Percentiles rank a stretch among this genome's conserved stretches.
These are phyloP conservation scores for Rosa rugosa DNA, from an alignment of 306 rosid species.

Conservation along the genomic window DNA sequence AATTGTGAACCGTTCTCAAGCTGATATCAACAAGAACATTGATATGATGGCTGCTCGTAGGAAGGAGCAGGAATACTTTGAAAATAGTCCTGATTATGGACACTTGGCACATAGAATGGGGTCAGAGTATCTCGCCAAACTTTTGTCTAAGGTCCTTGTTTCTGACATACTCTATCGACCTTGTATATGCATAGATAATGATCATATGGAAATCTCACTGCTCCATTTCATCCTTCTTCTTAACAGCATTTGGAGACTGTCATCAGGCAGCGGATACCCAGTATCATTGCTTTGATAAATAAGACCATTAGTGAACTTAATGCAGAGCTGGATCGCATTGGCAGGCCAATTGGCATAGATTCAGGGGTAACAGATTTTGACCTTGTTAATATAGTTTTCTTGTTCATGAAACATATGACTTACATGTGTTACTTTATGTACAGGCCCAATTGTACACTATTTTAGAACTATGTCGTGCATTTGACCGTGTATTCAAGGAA, in stretches of 20 bases:
- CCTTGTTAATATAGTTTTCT: conserved; percentile 20
- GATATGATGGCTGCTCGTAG: conserved; percentile 93
- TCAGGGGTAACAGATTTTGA: conserved; percentile 70
- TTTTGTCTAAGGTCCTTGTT: conserved; percentile 75
- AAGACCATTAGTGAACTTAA: conserved; percentile 92
- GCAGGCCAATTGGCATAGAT: conserved; percentile 91
- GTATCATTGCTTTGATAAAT: conserved; percentile 88
- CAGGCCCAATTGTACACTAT: conserved; percentile 96
- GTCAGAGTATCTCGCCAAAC: conserved; percentile 95
- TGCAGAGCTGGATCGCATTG: conserved; percentile 96
- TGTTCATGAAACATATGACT: conserved; percentile 10
- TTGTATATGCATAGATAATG: conserved; percentile 1
- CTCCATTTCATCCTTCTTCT: conserved; percentile 27
- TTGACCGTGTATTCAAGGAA: conserved; percentile 95
- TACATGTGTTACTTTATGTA: conserved; percentile 24
- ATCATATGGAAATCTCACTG: conserved; percentile 17
- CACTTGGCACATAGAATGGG: conserved; percentile 98
- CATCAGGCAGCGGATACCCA: conserved; percentile 97
- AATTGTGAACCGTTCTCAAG: conserved; percentile 97
- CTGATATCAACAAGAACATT: conserved; percentile 90
- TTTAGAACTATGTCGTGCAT: conserved; percentile 96
- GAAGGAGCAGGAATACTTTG: conserved; percentile 91
- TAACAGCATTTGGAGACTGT: conserved; percentile 93
- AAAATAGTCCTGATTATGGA: conserved; percentile 96
- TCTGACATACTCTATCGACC: conserved; percentile 9